Evolutionary conservation across 2,329 filamentous ascomycete genomes (phyloP).

Genomic region (Hypoxylon sp.): DNA sequence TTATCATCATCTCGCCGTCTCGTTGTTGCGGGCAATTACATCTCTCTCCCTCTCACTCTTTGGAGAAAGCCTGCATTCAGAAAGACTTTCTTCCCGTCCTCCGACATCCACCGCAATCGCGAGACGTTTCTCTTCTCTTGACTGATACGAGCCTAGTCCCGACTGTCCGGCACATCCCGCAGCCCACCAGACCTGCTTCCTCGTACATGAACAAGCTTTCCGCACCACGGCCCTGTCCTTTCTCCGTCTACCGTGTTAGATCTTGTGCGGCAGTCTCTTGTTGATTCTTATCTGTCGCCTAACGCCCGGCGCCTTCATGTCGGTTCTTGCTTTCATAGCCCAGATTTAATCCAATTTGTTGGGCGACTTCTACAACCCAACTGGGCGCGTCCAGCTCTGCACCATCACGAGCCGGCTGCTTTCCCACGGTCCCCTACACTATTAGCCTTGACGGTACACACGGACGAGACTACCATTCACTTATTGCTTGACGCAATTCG

Average conservation of each 20-base stretch:
- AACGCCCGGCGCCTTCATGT: conserved; percentile 33
- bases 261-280: conserved; percentile 43
- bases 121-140: conserved; percentile 40
- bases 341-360: background rate
- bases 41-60: conserved; percentile 19
- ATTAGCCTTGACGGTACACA: conserved; percentile 52
- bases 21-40: conserved; percentile 43
- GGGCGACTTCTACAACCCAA: background rate
- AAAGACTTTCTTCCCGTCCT: conserved; percentile 22
- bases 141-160: conserved; percentile 49
- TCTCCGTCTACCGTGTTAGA: conserved; percentile 42
- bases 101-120: conserved; percentile 26
- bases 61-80: conserved; percentile 23
- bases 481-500: conserved; percentile 58
- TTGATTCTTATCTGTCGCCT: conserved; percentile 43
- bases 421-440: background rate
- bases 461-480: conserved; percentile 42
- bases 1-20: conserved; percentile 38
- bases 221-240: conserved; percentile 4
- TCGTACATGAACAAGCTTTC: conserved; percentile 49
- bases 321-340: conserved; percentile 7
- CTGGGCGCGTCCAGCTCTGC: too few relatives aligned
- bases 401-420: background rate
- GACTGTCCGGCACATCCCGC: conserved; percentile 47
- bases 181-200: conserved; percentile 47